Evolutionary conservation across 306 rosid genomes (phyloP).

Genomic region (Cyclanthera cordifolia): DNA sequence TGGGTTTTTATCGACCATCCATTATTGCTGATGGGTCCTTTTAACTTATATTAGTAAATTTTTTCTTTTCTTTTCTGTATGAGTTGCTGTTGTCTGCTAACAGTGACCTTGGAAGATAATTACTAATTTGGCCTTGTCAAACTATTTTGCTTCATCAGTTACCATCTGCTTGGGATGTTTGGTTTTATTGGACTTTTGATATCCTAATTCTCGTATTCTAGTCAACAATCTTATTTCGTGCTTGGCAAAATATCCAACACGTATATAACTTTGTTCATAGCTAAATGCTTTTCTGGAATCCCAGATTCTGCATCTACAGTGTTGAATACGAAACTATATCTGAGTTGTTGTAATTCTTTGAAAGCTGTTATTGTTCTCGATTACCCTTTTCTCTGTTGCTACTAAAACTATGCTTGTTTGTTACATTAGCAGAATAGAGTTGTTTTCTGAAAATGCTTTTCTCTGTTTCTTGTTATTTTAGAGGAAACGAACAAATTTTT

Average conservation of each 20-base stretch:
- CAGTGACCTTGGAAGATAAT: constrained; percentile 6
- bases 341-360: not conserved
- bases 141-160: not conserved
- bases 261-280: not conserved
- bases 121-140: not conserved
- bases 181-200: not conserved
- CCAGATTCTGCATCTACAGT: not conserved
- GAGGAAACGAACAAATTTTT: not conserved
- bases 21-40: constrained; percentile 10
- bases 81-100: constrained; percentile 8
- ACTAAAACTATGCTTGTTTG: not conserved
- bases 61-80: not conserved
- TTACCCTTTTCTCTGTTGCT: not conserved
- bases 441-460: not conserved
- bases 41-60: not conserved
- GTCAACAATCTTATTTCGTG: not conserved
- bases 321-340: not conserved
- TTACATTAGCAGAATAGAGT: not conserved
- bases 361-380: not conserved
- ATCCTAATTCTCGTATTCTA: not conserved
- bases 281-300: not conserved
- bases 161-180: not conserved
- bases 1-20: constrained; percentile 4
- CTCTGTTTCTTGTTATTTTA: not conserved
- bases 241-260: not conserved